Conservation (phyloP, 441 rosid species). For the Euphorbia corollata region DNA sequence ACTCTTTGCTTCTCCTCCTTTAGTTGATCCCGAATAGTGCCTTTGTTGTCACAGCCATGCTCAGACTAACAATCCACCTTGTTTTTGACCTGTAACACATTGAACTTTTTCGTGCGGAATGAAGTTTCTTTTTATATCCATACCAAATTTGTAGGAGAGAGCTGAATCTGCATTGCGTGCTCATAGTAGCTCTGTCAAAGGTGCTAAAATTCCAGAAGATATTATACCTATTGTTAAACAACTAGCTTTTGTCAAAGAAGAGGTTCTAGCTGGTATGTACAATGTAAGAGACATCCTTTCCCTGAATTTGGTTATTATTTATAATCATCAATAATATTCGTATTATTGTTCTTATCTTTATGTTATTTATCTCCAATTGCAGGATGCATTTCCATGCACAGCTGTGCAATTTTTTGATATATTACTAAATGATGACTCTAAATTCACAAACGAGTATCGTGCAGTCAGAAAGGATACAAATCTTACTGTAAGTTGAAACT, state of each 20-base stretch:
- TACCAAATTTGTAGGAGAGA: constrained; percentile 52
- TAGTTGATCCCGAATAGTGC: constrained; percentile 9
- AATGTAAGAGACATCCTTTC: constrained; percentile 40
- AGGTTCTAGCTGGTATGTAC: constrained; percentile 66
- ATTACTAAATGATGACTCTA: constrained; percentile 63
- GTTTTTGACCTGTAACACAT: background rate
- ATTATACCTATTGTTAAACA: constrained; percentile 39
- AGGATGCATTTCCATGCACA: constrained; percentile 71
- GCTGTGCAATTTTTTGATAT: constrained; percentile 60
- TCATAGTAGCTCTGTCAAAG: constrained; percentile 77
- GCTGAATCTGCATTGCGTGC: constrained; percentile 91
- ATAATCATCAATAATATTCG: constrained; percentile 16
- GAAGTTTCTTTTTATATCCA: background rate
- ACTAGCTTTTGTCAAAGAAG: constrained; percentile 76
- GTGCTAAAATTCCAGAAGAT: constrained; percentile 48
- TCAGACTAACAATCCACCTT: background rate
- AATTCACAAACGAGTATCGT: constrained; percentile 59
- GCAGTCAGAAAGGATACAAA: constrained; percentile 67
- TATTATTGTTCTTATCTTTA: constrained; percentile 10
- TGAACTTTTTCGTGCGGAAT: background rate
- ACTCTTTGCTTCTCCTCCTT: background rate
- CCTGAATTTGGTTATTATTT: constrained; percentile 7
- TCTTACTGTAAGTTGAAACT: constrained; percentile 53
- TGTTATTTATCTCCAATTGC: constrained; percentile 24
- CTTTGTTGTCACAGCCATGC: background rate